phyloP scores from a whole-genome alignment of 208 protist genomes.

The Acanthamoeba royreba region DNA sequence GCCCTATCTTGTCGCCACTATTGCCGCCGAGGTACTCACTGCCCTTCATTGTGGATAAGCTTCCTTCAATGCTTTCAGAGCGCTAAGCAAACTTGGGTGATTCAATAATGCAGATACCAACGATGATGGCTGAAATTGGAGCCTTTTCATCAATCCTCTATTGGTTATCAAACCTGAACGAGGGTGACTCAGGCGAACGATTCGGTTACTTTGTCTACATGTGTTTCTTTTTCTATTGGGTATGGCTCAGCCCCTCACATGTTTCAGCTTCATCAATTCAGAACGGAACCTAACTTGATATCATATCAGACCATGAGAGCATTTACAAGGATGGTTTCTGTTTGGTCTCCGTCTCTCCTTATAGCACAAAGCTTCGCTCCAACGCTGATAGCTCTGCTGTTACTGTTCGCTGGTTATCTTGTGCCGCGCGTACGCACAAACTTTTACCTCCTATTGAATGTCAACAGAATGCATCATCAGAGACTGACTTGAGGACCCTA shows the following conservation, averaged over 20 bases:
- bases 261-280: background rate
- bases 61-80: background rate
- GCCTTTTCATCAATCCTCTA: constrained; percentile 1
- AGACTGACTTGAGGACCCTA: background rate
- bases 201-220: constrained; percentile 23
- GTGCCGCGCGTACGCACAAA: background rate
- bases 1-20: constrained; percentile 21
- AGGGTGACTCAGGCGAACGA: background rate
- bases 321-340: background rate
- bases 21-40: background rate
- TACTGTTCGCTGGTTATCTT: constrained; percentile 41
- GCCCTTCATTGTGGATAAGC: background rate
- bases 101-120: background rate
- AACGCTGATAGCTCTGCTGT: background rate
- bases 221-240: background rate
- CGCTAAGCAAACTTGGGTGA: background rate
- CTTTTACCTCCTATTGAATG: background rate
- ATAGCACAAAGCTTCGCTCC: constrained; percentile 14
- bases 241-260: background rate
- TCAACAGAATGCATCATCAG: background rate
- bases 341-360: constrained; percentile 22
- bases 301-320: background rate
- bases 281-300: no score
- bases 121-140: background rate
- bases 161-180: constrained; percentile 6